Evolutionary conservation across 176 grass and related monocot genomes (phyloP).

Genomic region (Guadua angustifolia): DNA sequence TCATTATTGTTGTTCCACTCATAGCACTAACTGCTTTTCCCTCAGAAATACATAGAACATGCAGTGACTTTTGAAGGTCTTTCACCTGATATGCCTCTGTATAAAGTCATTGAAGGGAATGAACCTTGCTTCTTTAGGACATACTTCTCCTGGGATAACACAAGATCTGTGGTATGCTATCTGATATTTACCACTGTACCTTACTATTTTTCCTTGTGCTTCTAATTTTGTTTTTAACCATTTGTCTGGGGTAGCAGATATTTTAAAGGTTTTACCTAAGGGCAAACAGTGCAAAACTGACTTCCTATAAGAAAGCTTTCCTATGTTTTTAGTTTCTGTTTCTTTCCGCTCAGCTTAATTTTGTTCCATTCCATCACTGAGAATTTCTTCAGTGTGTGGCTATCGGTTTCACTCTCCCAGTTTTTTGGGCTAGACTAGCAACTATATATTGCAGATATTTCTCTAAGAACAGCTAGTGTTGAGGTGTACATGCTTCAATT

Average conservation of each 20-base stretch:
- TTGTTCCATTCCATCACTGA: no score
- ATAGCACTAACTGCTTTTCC: conserved; percentile 23
- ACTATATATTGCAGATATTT: no score
- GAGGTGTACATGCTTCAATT: no score
- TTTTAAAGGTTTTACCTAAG: conserved; percentile 25
- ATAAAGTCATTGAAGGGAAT: conserved; percentile 81
- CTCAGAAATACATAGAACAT: conserved; percentile 82
- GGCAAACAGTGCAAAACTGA: background rate
- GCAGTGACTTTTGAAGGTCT: conserved; percentile 71
- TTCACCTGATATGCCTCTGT: conserved; percentile 72
- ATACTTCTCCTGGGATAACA: conserved; percentile 91
- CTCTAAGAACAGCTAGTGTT: no score
- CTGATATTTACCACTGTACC: conserved; percentile 29
- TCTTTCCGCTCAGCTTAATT: background rate
- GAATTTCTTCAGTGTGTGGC: no score
- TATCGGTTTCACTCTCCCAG: no score
- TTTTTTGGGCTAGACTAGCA: no score
- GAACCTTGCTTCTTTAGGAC: conserved; percentile 93
- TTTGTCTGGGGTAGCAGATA: background rate
- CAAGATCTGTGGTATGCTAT: conserved; percentile 68
- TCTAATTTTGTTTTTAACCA: conserved; percentile 24
- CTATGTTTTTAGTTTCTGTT: background rate
- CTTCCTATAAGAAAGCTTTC: conserved; percentile 34
- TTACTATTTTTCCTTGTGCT: background rate
- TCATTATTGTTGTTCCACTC: conserved; percentile 30